These are phyloP conservation scores for Aspergillus olivimuriae DNA, from an alignment of 495 filamentous ascomycete genomes.

Conservation along the genomic window DNA sequence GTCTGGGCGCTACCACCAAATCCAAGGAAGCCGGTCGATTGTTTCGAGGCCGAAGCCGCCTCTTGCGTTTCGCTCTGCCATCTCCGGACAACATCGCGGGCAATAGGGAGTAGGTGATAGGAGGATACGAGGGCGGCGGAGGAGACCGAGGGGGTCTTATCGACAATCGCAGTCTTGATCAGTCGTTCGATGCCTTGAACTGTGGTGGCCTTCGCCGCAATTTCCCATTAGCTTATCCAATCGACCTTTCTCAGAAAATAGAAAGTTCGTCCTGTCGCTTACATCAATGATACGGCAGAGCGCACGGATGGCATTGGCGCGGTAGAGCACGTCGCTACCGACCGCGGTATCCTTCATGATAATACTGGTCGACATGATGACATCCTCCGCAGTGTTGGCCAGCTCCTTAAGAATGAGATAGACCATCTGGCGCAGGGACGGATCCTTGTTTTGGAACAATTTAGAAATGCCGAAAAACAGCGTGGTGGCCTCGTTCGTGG, in stretches of 20 bases:
- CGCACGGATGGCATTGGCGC: conserved; percentile 94
- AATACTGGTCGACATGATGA: conserved; percentile 98
- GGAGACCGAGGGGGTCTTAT: conserved; percentile 97
- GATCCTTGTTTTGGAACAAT: conserved; percentile 99
- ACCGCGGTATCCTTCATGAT: conserved; percentile 99
- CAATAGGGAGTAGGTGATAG: conserved; percentile 95
- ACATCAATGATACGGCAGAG: conserved; percentile 98
- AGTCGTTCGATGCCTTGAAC: conserved; percentile 97
- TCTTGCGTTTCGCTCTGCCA: conserved; percentile 99
- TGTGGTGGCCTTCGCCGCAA: conserved; percentile 64
- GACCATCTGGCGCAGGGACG: conserved; percentile 96
- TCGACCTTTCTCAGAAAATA: conserved; percentile 1
- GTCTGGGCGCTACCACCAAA: conserved; percentile 68
- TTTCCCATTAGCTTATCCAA: background rate
- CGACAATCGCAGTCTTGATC: conserved; percentile 98
- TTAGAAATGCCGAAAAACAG: conserved; percentile 99
- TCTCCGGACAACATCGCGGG: conserved; percentile 88
- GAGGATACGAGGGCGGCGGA: conserved; percentile 96
- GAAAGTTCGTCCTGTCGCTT: conserved; percentile 21
- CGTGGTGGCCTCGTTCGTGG: conserved; percentile 92
- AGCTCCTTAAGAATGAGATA: conserved; percentile 97
- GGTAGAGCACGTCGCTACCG: conserved; percentile 89
- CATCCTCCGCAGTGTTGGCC: conserved; percentile 92
- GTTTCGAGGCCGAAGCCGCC: conserved; percentile 84
- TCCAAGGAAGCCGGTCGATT: conserved; percentile 81